Evolutionary conservation across 768 basidiomycete species (phyloP), one percentile per base, ranked within the genome.

Genomic region (Boletus vinaceobasis): DNA sequence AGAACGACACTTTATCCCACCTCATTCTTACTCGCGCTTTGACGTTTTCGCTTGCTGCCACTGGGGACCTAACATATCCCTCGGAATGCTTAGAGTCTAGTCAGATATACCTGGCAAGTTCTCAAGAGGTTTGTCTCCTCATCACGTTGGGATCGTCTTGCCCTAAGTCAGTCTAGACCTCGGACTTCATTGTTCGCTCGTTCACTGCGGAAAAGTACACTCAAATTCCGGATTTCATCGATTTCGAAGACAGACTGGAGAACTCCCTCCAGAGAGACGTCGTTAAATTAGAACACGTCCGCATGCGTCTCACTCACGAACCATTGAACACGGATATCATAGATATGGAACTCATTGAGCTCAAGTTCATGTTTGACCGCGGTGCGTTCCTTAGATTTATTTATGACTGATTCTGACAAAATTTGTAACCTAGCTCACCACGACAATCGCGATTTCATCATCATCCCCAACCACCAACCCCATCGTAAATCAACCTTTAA

Each of bases 1-100:
- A 96, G 67, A 81, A 87, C 53, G 94, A 97, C 64, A 96, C 94
- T 1, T 76, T 97, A 8, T 91, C 90, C 2, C 90, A 96, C 66
- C 80, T 91, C 51, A 71, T 93, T 48, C 79, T 93, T 39, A 83
- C 88, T 19, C 82, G 93, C 21, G 81, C 86, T 11, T 82, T 85
- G 21, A 88, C 85, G 0, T 95, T 92, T 74, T 91, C 90, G 3
- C 73, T 88, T 37, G 85, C 88, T 42, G 77, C 87, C 5, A 80
- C 75, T 14, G 91, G 91, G 8, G 91, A 93, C 62, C 69, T 93
- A 29, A 87, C 89, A 1, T 81, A 84, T 69, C 76, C 82, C 23
- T 79, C 86, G 14, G 91, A 93, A 68, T 89, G 87, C 65, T 61
- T 90, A 37, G 89, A 91, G 65, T 79, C 87, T 4, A 88, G 86